A percentile compares a stretch with the other conserved stretches of the same genome.
Evolutionary conservation across 495 filamentous ascomycete species (phyloP).

Genomic region (Tuber microsphaerosporum): DNA sequence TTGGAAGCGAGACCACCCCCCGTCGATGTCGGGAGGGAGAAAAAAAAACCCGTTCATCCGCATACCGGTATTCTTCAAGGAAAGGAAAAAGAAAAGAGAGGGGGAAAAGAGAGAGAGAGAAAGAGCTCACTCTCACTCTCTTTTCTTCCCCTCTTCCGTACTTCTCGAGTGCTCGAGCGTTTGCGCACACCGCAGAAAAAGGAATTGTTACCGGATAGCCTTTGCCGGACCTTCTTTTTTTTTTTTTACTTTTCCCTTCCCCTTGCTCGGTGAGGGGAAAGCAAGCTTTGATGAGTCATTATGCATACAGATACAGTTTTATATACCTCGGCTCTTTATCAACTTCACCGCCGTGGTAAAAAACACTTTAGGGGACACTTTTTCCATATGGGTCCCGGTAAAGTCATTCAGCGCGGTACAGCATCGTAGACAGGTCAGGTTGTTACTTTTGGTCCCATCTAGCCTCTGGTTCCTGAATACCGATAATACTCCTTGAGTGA

Average conservation of each 20-base stretch:
- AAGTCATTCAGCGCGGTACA: not conserved
- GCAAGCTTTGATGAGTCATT: slow-evolving; percentile 2
- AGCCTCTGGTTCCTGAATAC: not conserved
- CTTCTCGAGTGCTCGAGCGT: too few species aligned
- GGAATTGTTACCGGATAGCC: not conserved
- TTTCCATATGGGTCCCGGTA: not conserved
- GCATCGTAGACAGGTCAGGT: not conserved
- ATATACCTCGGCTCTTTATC: not conserved
- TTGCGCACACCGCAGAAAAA: not conserved
- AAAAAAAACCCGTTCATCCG: not conserved
- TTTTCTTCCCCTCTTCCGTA: not conserved
- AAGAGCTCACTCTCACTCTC: not conserved
- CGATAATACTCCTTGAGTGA: not conserved
- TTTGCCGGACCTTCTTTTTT: not conserved
- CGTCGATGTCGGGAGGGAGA: not conserved
- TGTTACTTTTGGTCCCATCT: slow-evolving; percentile 5
- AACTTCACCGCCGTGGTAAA: not conserved
- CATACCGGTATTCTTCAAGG: not conserved
- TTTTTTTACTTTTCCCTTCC: not conserved
- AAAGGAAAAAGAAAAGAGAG: not conserved
- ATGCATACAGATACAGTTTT: not conserved
- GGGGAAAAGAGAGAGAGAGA: not conserved
- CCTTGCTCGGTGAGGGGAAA: not conserved
- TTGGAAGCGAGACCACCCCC: not conserved
- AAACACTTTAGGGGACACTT: not conserved